phyloP scores from a whole-genome alignment of 192 early-diverging fungal species.

The Backusella macrospora region DNA sequence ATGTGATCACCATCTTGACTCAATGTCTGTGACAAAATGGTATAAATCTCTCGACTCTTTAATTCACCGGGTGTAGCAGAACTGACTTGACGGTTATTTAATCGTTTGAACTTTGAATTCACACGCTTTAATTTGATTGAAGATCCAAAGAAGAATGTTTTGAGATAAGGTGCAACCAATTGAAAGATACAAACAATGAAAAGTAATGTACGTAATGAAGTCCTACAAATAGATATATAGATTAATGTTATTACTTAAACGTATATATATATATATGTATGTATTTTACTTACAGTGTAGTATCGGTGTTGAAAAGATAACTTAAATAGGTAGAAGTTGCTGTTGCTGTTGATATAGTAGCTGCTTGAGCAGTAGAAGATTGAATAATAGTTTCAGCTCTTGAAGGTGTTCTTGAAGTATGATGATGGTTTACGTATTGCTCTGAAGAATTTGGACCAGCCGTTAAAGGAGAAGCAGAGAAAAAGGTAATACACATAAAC shows the following conservation, averaged over 20 bases:
- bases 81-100: background rate
- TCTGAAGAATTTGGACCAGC: constrained; percentile 27
- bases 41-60: constrained; percentile 21
- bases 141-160: constrained; percentile 14
- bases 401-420: constrained; percentile 31
- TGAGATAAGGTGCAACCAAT: constrained; percentile 25
- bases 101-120: background rate
- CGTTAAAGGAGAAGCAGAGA: constrained; percentile 44
- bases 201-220: constrained; percentile 9
- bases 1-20: background rate
- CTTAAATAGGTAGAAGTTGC: constrained; percentile 8
- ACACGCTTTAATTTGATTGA: constrained; percentile 24
- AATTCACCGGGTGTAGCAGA: constrained; percentile 17
- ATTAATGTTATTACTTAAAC: no score
- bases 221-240: no score
- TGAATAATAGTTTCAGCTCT: background rate
- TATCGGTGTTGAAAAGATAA: constrained; percentile 16
- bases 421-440: constrained; percentile 33
- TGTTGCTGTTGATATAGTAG: no score
- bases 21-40: constrained; percentile 6
- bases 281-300: constrained; percentile 16
- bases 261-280: no score
- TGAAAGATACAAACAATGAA: constrained; percentile 26
- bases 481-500: constrained; percentile 62
- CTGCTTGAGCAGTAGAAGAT: background rate